Conservation (phyloP, 768 basidiomycete genomes). For the Lanmaoa rubissima region DNA sequence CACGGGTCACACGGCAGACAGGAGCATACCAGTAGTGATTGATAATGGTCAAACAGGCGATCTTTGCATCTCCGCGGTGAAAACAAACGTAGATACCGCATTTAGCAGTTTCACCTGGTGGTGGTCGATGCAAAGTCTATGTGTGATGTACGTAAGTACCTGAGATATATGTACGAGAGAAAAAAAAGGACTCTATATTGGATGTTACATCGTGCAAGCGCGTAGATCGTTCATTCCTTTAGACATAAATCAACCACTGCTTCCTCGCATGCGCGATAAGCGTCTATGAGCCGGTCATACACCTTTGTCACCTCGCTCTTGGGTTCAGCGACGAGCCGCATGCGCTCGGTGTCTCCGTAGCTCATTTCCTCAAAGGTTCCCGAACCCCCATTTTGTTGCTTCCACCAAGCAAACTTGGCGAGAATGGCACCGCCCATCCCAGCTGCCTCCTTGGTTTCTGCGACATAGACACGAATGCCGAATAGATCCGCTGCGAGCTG, state of each 20-base stretch:
- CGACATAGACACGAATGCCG: conserved; percentile 4
- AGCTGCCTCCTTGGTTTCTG: conserved; percentile 8
- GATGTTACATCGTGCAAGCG: neutral
- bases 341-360: neutral
- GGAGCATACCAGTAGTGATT: neutral
- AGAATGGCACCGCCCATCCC: conserved; percentile 5
- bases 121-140: too few relatives aligned
- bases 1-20: neutral
- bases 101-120: conserved; percentile 1
- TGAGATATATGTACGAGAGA: too few relatives aligned
- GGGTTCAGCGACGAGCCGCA: conserved; percentile 7
- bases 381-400: neutral
- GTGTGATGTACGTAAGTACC: neutral
- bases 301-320: neutral
- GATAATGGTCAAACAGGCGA: neutral
- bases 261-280: conserved; percentile 3
- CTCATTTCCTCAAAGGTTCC: conserved; percentile 7
- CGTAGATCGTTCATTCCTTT: neutral
- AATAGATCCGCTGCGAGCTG: conserved; percentile 7
- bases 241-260: neutral
- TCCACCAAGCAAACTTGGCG: conserved; percentile 12
- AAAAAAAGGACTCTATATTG: neutral
- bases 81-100: conserved; percentile 13
- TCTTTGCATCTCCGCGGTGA: conserved; percentile 13
- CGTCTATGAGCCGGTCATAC: conserved; percentile 5